Evolutionary conservation across 2,329 filamentous ascomycete species (phyloP), one percentile per base, ranked within the genome.

Genomic region (Monilinia fructigena): DNA sequence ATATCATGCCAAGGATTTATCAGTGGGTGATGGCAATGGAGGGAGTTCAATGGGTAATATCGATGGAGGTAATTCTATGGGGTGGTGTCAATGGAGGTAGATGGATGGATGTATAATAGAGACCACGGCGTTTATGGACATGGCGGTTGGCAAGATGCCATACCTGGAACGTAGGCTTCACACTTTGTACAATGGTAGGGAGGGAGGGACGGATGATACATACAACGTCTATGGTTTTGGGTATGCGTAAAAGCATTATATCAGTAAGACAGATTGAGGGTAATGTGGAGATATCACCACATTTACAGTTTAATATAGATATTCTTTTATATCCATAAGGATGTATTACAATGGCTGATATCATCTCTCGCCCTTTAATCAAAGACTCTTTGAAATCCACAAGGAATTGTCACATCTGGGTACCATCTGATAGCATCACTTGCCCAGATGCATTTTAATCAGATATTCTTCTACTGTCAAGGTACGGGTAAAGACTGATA

Each of bases 81-180:
- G n/a, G n/a, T 11, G 38, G 16, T 14, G 16, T 7, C 26, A 48
- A 31, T 48, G 42, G 11, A 48, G 23, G 40, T 11, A 58, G 31
- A 31, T 52, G 31, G 7, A 59, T 48, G n/a, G 42, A 35, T 40
- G n/a, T 28, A 59, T 35, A 16, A 16, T 50, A 40, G 52, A 42
- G 63, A 52, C 38, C 38, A 52, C 40, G 63, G 63, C 45, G 55
- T 65, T 35, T 50, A 59, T 16, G 35, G 63, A n/a, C 42, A 35
- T 42, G 55, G 26, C 16, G 56, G 8, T 16, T 31, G 14, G 35
- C 35, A 52, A 52, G 54, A 59, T 65, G 52, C 45, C 54, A 59
- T n/a, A 47, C 38, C 62, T 56, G 53, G 62, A 18, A 58, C 28
- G 16, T 59, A 28, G 28, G 52, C 52, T 35, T 54, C 26, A 63